Percentiles rank a stretch among this genome's conserved stretches.
Evolutionary conservation across 179 eudicot species (phyloP).

Genomic region (Silene coronaria): DNA sequence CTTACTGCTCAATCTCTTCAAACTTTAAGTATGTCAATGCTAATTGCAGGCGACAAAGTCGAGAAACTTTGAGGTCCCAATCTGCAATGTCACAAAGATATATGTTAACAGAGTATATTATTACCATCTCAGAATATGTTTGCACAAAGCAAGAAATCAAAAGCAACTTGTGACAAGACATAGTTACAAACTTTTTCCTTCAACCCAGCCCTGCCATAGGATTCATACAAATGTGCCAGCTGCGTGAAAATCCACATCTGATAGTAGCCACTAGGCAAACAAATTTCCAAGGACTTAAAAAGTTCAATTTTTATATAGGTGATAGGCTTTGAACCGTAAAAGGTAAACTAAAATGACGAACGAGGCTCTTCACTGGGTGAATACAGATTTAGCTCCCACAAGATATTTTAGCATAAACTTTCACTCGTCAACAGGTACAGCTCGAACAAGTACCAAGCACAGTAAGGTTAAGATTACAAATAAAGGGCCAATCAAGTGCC

Average conservation of each 20-base stretch:
- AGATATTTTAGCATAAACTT: not conserved
- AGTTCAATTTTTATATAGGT: not conserved
- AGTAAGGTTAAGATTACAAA: not conserved
- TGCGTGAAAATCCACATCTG: not conserved
- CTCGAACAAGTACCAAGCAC: slow-evolving; percentile 6
- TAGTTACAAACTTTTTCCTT: not conserved
- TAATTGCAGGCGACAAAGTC: slow-evolving; percentile 79
- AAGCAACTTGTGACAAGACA: not conserved
- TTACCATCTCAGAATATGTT: not conserved
- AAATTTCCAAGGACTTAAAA: not conserved
- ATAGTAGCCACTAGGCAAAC: not conserved
- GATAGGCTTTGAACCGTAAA: not conserved
- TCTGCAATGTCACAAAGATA: slow-evolving; percentile 42
- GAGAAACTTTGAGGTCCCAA: slow-evolving; percentile 69
- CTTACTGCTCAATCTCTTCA: slow-evolving; percentile 86
- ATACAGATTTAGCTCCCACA: not conserved
- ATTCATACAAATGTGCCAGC: not conserved
- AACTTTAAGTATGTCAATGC: slow-evolving; percentile 71
- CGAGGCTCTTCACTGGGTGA: not conserved
- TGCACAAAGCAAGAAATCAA: not conserved
- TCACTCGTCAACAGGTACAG: not conserved
- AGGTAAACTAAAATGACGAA: not conserved
- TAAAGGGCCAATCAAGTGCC: no score
- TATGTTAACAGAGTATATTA: slow-evolving; percentile 4
- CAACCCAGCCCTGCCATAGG: not conserved